Conservation (phyloP, 2,329 filamentous ascomycete species). For the Teratosphaeria nubilosa region DNA sequence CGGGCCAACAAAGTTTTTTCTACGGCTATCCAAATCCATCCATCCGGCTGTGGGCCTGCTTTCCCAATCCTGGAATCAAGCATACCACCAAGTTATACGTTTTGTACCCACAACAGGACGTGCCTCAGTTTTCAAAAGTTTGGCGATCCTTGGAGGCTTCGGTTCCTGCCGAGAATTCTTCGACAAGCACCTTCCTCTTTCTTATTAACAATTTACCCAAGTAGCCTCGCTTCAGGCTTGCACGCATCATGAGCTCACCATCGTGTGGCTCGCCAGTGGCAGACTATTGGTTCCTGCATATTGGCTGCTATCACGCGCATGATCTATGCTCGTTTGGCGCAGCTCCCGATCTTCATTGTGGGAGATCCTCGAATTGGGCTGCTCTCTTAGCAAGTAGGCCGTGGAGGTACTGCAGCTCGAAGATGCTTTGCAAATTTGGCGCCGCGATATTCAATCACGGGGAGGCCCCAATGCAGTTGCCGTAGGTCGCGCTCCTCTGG, state of each 20-base stretch:
- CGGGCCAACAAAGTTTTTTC: no score
- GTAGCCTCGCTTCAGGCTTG: neutral
- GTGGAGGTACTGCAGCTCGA: neutral
- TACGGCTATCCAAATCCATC: no score
- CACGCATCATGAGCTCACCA: neutral
- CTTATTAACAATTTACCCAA: neutral
- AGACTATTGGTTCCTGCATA: neutral
- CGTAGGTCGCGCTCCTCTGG: neutral
- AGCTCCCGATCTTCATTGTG: neutral
- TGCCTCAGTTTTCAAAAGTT: no score
- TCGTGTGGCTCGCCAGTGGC: neutral
- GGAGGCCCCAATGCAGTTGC: neutral
- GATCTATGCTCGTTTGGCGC: neutral
- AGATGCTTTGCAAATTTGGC: neutral
- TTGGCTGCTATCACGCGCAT: neutral
- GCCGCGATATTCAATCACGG: neutral
- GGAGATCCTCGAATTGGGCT: neutral
- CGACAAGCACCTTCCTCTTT: neutral
- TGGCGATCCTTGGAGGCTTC: no score
- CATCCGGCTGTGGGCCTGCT: no score
- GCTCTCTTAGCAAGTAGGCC: neutral
- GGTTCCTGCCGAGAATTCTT: neutral
- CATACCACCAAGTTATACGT: no score
- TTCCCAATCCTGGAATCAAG: no score
- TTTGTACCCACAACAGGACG: no score